phyloP scores from a whole-genome alignment of 768 basidiomycete species.

The Kwoniella shandongensis region DNA sequence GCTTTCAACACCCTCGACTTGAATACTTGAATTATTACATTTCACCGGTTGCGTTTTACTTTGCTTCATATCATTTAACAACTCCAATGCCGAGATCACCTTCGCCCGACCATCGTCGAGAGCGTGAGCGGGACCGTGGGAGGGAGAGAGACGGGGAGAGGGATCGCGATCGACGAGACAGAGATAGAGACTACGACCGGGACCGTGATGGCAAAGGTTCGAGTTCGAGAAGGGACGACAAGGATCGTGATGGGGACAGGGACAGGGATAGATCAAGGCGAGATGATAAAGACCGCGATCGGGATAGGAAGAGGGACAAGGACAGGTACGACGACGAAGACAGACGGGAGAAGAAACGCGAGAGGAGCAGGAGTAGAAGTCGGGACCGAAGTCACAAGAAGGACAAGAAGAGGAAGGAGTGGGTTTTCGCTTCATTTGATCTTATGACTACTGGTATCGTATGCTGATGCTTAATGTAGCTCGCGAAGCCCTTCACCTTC shows the following conservation, averaged over 20 bases:
- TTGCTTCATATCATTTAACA: too few species aligned
- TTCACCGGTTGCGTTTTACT: too few species aligned
- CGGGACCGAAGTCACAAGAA: slow-evolving; percentile 51
- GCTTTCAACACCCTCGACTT: too few species aligned
- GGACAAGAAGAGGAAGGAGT: slow-evolving; percentile 60
- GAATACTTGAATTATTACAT: too few species aligned
- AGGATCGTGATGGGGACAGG: slow-evolving; percentile 24
- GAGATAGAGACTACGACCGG: slow-evolving; percentile 19
- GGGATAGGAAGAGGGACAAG: slow-evolving; percentile 32
- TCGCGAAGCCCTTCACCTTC: slow-evolving; percentile 64
- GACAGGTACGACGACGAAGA: slow-evolving; percentile 53
- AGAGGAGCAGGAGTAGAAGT: slow-evolving; percentile 53
- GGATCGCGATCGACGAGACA: slow-evolving; percentile 48
- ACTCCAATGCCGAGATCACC: slow-evolving; percentile 33
- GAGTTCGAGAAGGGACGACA: slow-evolving; percentile 37
- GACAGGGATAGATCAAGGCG: slow-evolving; percentile 32
- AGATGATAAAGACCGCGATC: slow-evolving; percentile 30
- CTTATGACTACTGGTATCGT: not conserved
- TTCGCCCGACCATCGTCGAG: slow-evolving; percentile 45
- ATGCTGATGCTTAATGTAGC: slow-evolving; percentile 17
- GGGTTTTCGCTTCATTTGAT: slow-evolving; percentile 24
- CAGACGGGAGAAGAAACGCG: slow-evolving; percentile 56
- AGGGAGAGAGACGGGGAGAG: slow-evolving; percentile 25
- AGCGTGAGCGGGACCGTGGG: slow-evolving; percentile 47
- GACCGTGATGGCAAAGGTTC: slow-evolving; percentile 11